Evolutionary conservation across 768 basidiomycete species (phyloP).

Genomic region (Tylopilus felleus): DNA sequence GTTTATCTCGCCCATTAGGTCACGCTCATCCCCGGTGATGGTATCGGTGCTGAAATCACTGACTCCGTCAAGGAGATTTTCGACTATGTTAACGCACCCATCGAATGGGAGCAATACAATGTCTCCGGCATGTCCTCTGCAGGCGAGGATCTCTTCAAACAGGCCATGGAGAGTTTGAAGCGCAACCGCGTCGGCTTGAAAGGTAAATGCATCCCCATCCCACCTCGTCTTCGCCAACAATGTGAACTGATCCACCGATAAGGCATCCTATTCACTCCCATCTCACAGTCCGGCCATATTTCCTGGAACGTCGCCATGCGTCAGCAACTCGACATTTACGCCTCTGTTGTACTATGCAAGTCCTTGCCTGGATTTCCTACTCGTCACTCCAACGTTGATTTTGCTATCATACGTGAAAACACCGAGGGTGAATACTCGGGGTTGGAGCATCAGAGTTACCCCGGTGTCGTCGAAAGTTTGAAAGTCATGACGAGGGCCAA

Average conservation of each 20-base stretch:
- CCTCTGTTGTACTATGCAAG: slow-evolving; percentile 97
- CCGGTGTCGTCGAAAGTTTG: slow-evolving; percentile 96
- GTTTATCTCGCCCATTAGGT: slow-evolving; percentile 51
- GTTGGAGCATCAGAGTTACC: slow-evolving; percentile 95
- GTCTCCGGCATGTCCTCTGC: slow-evolving; percentile 94
- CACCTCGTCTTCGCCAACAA: neutral
- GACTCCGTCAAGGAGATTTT: slow-evolving; percentile 99
- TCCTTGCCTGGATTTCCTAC: slow-evolving; percentile 95
- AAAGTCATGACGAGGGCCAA: slow-evolving; percentile 96
- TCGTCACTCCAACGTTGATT: slow-evolving; percentile 94
- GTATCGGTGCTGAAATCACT: slow-evolving; percentile 95
- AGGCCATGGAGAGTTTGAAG: slow-evolving; percentile 97
- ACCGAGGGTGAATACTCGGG: slow-evolving; percentile 99
- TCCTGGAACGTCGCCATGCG: slow-evolving; percentile 99
- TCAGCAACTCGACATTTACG: slow-evolving; percentile 98
- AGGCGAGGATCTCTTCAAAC: slow-evolving; percentile 93
- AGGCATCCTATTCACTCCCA: slow-evolving; percentile 99
- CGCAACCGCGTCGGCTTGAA: slow-evolving; percentile 98
- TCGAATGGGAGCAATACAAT: slow-evolving; percentile 98
- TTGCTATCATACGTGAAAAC: slow-evolving; percentile 99
- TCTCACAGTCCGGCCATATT: slow-evolving; percentile 93
- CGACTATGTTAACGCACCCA: slow-evolving; percentile 94
- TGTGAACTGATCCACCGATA: slow-evolving; percentile 4
- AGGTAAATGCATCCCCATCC: slow-evolving; percentile 47
- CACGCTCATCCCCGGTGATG: slow-evolving; percentile 97